Percentiles rank a stretch among this genome's conserved stretches.
Evolutionary conservation across 805 yeast species (phyloP).

Genomic region (Helenozyma baotianmanensis): DNA sequence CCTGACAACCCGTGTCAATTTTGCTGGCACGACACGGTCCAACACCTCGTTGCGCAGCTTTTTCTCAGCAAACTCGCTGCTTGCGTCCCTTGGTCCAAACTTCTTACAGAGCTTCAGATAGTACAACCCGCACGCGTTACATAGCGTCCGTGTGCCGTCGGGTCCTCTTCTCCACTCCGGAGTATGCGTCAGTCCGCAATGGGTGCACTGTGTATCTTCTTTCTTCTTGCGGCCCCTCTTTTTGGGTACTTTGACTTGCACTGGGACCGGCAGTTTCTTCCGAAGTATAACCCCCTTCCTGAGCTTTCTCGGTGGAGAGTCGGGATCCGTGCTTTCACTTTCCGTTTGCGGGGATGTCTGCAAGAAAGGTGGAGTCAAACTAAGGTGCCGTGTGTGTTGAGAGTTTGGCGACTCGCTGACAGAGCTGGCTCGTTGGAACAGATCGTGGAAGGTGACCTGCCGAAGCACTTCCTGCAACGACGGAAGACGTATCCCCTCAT

Average conservation of each 20-base stretch:
- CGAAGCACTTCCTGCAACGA: too few species aligned
- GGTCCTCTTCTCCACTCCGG: constrained; percentile 97
- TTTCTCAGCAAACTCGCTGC: constrained; percentile 11
- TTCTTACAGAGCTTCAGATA: constrained; percentile 56
- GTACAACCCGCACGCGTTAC: constrained; percentile 90
- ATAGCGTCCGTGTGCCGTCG: constrained; percentile 70
- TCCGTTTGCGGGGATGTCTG: not conserved
- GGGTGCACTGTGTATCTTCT: constrained; percentile 14
- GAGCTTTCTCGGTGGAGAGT: constrained; percentile 1
- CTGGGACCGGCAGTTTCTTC: not conserved
- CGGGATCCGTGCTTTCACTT: not conserved
- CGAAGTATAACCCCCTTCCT: too few species aligned
- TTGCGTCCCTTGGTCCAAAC: constrained; percentile 41
- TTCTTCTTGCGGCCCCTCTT: constrained; percentile 17
- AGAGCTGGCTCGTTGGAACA: too few species aligned
- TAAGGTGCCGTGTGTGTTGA: too few species aligned
- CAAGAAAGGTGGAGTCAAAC: too few species aligned
- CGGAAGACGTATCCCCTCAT: too few species aligned
- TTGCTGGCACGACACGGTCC: constrained; percentile 13
- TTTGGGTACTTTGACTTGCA: too few species aligned
- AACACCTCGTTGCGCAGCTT: constrained; percentile 11
- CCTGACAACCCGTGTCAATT: too few species aligned
- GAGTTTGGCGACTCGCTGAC: too few species aligned
- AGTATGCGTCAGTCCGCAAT: constrained; percentile 39
- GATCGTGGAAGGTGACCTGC: too few species aligned